These are phyloP conservation scores for Chytriomyces sp. DNA, from an alignment of 192 early-diverging fungal species.

Conservation along the genomic window DNA sequence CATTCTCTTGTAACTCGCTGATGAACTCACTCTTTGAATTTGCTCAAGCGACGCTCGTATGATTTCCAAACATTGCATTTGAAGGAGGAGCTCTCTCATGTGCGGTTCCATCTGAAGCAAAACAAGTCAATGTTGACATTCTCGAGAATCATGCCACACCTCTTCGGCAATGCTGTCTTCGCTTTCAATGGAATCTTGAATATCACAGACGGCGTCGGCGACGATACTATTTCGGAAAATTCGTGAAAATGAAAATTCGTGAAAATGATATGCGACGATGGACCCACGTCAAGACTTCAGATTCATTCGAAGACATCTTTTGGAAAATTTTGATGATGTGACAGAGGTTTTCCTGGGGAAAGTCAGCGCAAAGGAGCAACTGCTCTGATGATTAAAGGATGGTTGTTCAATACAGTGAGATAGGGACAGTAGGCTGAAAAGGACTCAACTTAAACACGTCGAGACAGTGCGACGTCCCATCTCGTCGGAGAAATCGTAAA, in stretches of 20 bases:
- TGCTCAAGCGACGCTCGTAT: constrained; percentile 22
- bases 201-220: constrained; percentile 19
- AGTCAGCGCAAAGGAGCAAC: constrained; percentile 73
- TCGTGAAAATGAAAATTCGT: not conserved
- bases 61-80: constrained; percentile 26
- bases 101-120: not conserved
- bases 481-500: constrained; percentile 84
- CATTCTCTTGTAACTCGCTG: not conserved
- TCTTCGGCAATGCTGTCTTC: not conserved
- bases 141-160: not conserved
- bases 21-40: constrained; percentile 1
- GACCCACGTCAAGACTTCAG: constrained; percentile 63
- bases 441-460: constrained; percentile 65
- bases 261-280: not conserved
- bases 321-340: constrained; percentile 77
- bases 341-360: constrained; percentile 76
- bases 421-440: no score
- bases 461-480: constrained; percentile 82
- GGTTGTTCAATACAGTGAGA: no score
- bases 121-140: not conserved
- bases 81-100: constrained; percentile 1
- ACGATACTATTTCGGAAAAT: constrained; percentile 2
- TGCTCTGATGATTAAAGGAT: no score
- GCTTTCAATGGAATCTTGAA: not conserved
- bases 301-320: constrained; percentile 75